A percentile compares a stretch with the other conserved stretches of the same genome.
Conservation (phyloP, 2,329 filamentous ascomycete genomes). For the Penicillium sp. region DNA sequence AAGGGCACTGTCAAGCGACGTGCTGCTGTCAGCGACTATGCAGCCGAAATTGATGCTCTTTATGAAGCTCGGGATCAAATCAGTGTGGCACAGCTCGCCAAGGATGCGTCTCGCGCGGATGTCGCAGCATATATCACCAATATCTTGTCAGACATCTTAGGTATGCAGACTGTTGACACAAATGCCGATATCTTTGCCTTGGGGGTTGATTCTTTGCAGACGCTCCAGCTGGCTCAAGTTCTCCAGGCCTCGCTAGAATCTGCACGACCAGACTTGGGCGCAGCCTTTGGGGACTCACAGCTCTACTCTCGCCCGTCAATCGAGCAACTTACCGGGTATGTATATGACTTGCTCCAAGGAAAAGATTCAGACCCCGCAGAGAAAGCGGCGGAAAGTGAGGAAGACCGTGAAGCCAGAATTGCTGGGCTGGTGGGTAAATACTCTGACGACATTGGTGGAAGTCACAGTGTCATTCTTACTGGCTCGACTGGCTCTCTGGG, state of each 20-base stretch:
- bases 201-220: slow-evolving; percentile 20
- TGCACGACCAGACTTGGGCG: slow-evolving; percentile 1
- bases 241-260: slow-evolving; percentile 13
- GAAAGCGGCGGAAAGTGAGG: slow-evolving; percentile 7
- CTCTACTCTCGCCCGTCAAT: slow-evolving; percentile 18
- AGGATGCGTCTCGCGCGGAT: not conserved
- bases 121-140: slow-evolving; percentile 3
- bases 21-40: slow-evolving; percentile 13
- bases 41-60: slow-evolving; percentile 10
- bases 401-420: slow-evolving; percentile 9
- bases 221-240: slow-evolving; percentile 9
- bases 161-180: not conserved
- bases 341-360: slow-evolving; percentile 11
- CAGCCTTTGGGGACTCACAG: slow-evolving; percentile 8
- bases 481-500: slow-evolving; percentile 26
- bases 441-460: slow-evolving; percentile 8
- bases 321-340: slow-evolving; percentile 10
- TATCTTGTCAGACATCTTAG: slow-evolving; percentile 3
- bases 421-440: slow-evolving; percentile 10
- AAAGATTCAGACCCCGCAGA: not conserved
- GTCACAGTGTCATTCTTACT: slow-evolving; percentile 19
- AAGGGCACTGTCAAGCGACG: slow-evolving; percentile 40
- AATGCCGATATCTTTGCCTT: slow-evolving; percentile 18
- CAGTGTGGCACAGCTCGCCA: slow-evolving; percentile 9
- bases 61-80: slow-evolving; percentile 7